Evolutionary conservation across 345 rosid species (phyloP).

Genomic region (Melaleuca quinquenervia): DNA sequence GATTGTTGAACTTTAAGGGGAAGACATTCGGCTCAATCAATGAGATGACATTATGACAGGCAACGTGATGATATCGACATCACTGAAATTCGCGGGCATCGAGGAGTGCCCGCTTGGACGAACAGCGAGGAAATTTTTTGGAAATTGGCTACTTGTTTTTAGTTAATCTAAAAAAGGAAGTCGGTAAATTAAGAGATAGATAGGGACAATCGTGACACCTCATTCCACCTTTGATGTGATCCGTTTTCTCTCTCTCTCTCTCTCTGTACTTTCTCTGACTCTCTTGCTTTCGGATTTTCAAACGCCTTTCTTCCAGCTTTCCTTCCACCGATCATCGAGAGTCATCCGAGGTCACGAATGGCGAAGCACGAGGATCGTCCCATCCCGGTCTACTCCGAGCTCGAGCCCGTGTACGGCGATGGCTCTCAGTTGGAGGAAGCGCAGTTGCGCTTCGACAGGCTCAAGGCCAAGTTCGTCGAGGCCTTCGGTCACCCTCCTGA

Average conservation of each 20-base stretch:
- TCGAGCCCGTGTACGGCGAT: constrained; percentile 62
- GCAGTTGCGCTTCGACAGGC: constrained; percentile 47
- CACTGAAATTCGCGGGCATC: too few species aligned
- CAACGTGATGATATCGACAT: not conserved
- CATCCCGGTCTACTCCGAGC: constrained; percentile 48
- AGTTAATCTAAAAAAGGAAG: not conserved
- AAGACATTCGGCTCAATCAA: not conserved
- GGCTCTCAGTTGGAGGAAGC: constrained; percentile 79
- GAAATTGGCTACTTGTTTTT: not conserved
- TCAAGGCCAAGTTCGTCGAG: constrained; percentile 50
- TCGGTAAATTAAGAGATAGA: not conserved
- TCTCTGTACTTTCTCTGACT: too few species aligned
- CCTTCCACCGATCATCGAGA: not conserved
- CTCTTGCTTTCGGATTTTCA: not conserved
- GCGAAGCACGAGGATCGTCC: constrained; percentile 66
- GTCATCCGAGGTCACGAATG: constrained; percentile 15
- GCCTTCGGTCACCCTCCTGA: constrained; percentile 63
- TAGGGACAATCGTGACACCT: not conserved
- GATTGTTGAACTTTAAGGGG: not conserved
- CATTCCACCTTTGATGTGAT: not conserved
- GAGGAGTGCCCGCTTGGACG: not conserved
- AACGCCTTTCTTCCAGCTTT: not conserved
- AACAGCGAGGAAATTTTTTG: not conserved
- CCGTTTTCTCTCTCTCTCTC: too few species aligned
- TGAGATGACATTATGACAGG: not conserved